Evolutionary conservation across 2,329 filamentous ascomycete genomes (phyloP), one percentile per base, ranked within the genome.

Genomic region (Aspergillus aculeatinus): DNA sequence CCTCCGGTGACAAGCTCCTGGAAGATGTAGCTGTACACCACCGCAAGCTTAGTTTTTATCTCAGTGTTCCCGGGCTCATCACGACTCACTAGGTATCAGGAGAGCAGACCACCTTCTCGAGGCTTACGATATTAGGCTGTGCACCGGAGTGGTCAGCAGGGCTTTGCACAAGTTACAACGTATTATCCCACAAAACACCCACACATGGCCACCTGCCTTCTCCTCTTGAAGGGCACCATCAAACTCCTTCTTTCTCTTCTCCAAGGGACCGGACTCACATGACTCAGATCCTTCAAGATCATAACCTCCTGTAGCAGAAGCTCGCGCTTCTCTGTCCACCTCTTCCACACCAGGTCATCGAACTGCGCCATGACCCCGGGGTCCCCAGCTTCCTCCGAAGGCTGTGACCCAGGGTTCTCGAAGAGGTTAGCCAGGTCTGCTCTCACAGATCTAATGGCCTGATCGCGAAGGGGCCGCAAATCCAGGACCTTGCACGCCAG

Each of bases 1-100:
- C 86, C 86, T 6, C 80, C 85, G 2, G 84, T 82, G 51, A 86
- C 70, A 10, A 88, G 77, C 49, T 87, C 85, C 68, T 86, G 80
- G 60, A 88, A 84, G 57, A 88, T 83, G 68, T 85, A 88, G 19
- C 82, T 83, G 27, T 29, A 59, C 12, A 27, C 19, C 5, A 21
- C 7, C 33, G 14, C 23, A 4, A 23, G 3, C 23, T 55, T 48
- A 55, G 33, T 6, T 4, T 16, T 68, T 52, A 72, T 67, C 14
- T 14, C 25, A 33, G 19, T 16, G 23, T 23, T 3, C 19, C 23
- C 10, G 25, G 19, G n/a, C n/a, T 4, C 1, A 5, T 10, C 11
- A 10, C 16, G 6, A 68, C 77, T 70, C 65, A 82, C 80, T 86
- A 77, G 4, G 79, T 84, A 63, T 81, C 79, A 4, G 74, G 70